These are phyloP conservation scores for Colletotrichum salicis DNA, from an alignment of 2,329 filamentous ascomycete genomes.

Conservation along the genomic window DNA sequence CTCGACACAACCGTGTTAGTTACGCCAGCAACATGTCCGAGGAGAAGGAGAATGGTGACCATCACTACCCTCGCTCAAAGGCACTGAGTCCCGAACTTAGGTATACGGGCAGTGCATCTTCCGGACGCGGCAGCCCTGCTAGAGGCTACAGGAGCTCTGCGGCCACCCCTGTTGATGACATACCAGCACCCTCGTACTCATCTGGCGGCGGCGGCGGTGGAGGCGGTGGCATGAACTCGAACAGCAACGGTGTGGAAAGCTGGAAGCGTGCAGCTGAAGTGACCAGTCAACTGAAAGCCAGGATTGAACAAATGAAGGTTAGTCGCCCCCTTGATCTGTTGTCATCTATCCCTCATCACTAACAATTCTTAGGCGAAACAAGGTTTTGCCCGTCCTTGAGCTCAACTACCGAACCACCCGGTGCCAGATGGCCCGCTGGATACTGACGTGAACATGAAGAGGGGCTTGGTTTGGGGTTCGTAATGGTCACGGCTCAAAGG, in stretches of 20 bases:
- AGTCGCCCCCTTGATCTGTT: slow-evolving; percentile 34
- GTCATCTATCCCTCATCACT: slow-evolving; percentile 23
- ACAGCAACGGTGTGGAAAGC: slow-evolving; percentile 78
- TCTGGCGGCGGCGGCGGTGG: slow-evolving; percentile 37
- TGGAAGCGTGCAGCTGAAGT: slow-evolving; percentile 98
- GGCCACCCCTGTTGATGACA: slow-evolving; percentile 35
- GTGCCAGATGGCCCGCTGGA: slow-evolving; percentile 3
- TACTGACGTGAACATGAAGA: slow-evolving; percentile 29
- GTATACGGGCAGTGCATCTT: slow-evolving; percentile 63
- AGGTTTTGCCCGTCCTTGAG: slow-evolving; percentile 52
- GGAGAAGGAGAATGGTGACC: slow-evolving; percentile 79
- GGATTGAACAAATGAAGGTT: slow-evolving; percentile 98
- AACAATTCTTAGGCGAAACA: slow-evolving; percentile 56
- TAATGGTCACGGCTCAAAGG: slow-evolving; percentile 21
- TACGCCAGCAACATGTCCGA: slow-evolving; percentile 75
- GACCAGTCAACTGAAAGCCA: slow-evolving; percentile 94
- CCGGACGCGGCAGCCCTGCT: slow-evolving; percentile 69
- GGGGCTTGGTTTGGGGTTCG: slow-evolving; percentile 6
- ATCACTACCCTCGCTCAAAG: slow-evolving; percentile 60
- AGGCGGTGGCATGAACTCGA: slow-evolving; percentile 44
- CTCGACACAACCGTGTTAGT: slow-evolving; percentile 65
- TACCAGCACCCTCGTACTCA: slow-evolving; percentile 14
- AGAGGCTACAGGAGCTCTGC: slow-evolving; percentile 59
- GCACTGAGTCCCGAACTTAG: slow-evolving; percentile 63
- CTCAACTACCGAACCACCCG: not conserved